Base-by-base conservation (phyloP, 1,139 yeast species). In the Debaryomyces udenii region DNA sequence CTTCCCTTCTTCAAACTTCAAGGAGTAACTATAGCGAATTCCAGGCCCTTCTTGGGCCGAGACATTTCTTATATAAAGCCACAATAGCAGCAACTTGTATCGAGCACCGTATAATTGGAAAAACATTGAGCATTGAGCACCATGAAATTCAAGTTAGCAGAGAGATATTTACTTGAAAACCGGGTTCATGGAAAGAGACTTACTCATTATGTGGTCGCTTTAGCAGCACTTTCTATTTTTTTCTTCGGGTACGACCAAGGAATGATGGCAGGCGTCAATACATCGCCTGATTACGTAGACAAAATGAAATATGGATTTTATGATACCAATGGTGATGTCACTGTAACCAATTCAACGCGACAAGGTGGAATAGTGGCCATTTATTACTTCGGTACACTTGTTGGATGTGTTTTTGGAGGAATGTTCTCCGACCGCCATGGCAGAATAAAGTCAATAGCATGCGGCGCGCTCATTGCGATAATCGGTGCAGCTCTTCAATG, bases 221-320 rank as follows among this genome's bases (percentile, higher is more conserved):
- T 53, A 4, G 43, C 55, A 23, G 54, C 56, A 22, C 47, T 54
- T 17, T 47, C 59, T 9, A 42, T 42, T 14, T 38, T 42, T 5
- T 47, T 59, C 55, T 84, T 84, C 55, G 91, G 91, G 41, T 83
- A 82, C 52, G 89, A 83, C 57, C 90, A 84, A 61, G 90, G 90
- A 53, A 74, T 84, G 41, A 80, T 81, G 83, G 74, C 83, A 13
- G 84, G 86, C 50, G 66, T 80, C 38, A 78, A 68, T 49, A 59
- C 63, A 38, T 50, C 70, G 32, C 66, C 66, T 41, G 52, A 61
- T 50, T 57, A 68, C 52, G 59, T 66, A 35, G 43, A 50, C 39
- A 49, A 52, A 42, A 57, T 61, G 61, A 55, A 61, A 27, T 49
- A 55, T 43, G 61, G 67, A 31, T 32, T 46, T 11, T 45, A 40